Evolutionary conservation across 2,329 filamentous ascomycete species (phyloP).

Genomic region (Beauveria brongniartii): DNA sequence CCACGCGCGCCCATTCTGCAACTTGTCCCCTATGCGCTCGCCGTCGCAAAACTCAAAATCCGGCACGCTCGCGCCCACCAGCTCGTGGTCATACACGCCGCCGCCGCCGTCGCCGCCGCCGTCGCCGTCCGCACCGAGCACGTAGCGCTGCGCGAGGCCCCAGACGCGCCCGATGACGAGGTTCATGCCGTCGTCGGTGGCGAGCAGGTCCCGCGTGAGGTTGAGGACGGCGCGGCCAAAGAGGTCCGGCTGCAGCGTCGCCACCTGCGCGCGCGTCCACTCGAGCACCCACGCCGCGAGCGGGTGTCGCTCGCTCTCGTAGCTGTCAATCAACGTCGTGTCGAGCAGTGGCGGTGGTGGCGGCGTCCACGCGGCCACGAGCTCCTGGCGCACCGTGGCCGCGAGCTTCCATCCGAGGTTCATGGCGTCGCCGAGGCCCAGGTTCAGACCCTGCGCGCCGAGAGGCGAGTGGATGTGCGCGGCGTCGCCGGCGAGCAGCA

Average conservation of each 20-base stretch:
- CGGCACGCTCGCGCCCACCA: slow-evolving; percentile 28
- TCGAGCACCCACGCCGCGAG: slow-evolving; percentile 31
- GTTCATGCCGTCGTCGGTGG: slow-evolving; percentile 22
- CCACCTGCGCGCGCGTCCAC: slow-evolving; percentile 30
- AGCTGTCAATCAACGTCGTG: slow-evolving; percentile 34
- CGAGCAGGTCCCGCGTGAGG: slow-evolving; percentile 20
- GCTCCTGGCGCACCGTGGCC: slow-evolving; percentile 20
- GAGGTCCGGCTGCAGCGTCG: slow-evolving; percentile 20
- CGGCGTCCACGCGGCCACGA: not conserved
- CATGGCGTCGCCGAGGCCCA: slow-evolving; percentile 40
- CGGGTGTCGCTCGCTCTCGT: slow-evolving; percentile 37
- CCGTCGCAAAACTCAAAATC: slow-evolving; percentile 24
- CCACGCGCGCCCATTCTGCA: slow-evolving; percentile 21
- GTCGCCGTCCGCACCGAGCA: slow-evolving; percentile 15
- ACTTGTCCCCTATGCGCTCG: slow-evolving; percentile 22
- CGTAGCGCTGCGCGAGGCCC: slow-evolving; percentile 27
- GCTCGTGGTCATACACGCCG: slow-evolving; percentile 15
- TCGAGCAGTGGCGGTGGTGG: not conserved
- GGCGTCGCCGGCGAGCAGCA: slow-evolving; percentile 42
- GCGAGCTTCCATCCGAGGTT: slow-evolving; percentile 45
- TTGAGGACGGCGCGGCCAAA: slow-evolving; percentile 19
- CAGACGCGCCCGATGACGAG: slow-evolving; percentile 24
- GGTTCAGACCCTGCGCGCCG: slow-evolving; percentile 44
- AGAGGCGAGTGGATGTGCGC: slow-evolving; percentile 41
- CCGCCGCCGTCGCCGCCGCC: too few relatives aligned